Conservation (phyloP, 352 stramenopile species). For the Pilasporangium apinafurcum region DNA sequence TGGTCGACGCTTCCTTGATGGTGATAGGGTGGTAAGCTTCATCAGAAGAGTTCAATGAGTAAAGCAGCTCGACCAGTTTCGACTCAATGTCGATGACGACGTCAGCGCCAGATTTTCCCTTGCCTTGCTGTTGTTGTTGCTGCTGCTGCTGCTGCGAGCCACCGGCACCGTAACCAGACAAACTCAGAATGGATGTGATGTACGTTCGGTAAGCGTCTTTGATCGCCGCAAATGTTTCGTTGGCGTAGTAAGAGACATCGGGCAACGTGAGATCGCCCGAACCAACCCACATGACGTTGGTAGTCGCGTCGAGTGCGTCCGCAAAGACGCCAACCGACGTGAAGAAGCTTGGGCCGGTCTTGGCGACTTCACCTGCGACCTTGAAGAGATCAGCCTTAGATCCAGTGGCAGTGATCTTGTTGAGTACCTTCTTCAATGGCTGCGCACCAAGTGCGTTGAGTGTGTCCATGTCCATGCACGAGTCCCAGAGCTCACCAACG, state of each 20-base stretch:
- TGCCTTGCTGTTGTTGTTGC: slow-evolving; percentile 5
- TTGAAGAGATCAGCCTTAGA: slow-evolving; percentile 30
- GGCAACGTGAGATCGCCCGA: slow-evolving; percentile 76
- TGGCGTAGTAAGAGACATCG: slow-evolving; percentile 90
- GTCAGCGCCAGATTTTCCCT: not conserved
- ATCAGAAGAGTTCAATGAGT: too few relatives aligned
- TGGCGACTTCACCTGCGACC: slow-evolving; percentile 32
- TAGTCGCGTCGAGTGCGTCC: slow-evolving; percentile 65
- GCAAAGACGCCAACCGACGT: slow-evolving; percentile 42
- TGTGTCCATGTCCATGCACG: slow-evolving; percentile 47
- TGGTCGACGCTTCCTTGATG: too few relatives aligned
- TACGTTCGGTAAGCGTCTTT: too few relatives aligned
- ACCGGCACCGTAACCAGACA: too few relatives aligned
- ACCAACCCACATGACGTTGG: slow-evolving; percentile 68
- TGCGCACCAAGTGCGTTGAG: slow-evolving; percentile 32
- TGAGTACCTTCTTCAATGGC: slow-evolving; percentile 27
- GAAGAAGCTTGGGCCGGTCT: slow-evolving; percentile 52
- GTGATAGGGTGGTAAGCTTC: too few relatives aligned
- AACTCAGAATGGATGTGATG: too few relatives aligned
- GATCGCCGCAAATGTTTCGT: too few relatives aligned
- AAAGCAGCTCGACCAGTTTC: slow-evolving; percentile 39
- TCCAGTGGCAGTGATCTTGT: slow-evolving; percentile 21
- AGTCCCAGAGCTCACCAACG: slow-evolving; percentile 53
- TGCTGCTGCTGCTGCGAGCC: too few relatives aligned
- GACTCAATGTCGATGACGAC: slow-evolving; percentile 68